Evolutionary conservation across 225 moss, liverwort and hornwort species (phyloP).

Genomic region (Straminergon stramineum): DNA sequence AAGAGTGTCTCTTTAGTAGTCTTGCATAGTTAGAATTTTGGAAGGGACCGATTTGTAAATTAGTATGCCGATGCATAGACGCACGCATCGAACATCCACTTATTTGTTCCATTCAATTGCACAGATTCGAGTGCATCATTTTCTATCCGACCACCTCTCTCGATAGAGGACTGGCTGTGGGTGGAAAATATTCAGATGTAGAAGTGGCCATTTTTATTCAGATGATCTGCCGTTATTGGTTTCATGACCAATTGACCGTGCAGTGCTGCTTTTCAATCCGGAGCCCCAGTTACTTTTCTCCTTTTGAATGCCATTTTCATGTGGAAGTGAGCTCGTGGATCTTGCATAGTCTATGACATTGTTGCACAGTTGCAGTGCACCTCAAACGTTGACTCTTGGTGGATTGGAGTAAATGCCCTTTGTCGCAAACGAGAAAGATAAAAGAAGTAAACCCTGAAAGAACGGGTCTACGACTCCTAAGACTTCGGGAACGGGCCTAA

Average conservation of each 20-base stretch:
- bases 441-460: background rate
- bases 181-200: constrained; percentile 15
- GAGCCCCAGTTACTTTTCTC: background rate
- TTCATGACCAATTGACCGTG: constrained; percentile 20
- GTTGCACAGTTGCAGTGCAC: background rate
- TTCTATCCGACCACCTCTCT: background rate
- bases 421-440: background rate
- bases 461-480: background rate
- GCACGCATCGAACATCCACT: constrained; percentile 17
- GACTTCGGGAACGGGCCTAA: background rate
- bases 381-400: background rate
- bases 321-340: background rate
- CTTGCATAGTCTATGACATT: background rate
- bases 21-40: constrained; percentile 1
- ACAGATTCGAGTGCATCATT: constrained; percentile 40
- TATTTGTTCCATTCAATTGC: constrained; percentile 35
- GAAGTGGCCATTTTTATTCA: constrained; percentile 11
- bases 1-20: constrained; percentile 9
- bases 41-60: constrained; percentile 23
- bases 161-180: constrained; percentile 4
- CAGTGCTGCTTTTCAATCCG: constrained; percentile 8
- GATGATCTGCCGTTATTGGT: constrained; percentile 21
- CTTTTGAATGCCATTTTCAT: background rate
- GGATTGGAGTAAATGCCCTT: background rate
- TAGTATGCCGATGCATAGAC: constrained; percentile 28